These are phyloP conservation scores for Talaromyces ruber DNA, from an alignment of 495 filamentous ascomycete genomes.

Conservation along the genomic window DNA sequence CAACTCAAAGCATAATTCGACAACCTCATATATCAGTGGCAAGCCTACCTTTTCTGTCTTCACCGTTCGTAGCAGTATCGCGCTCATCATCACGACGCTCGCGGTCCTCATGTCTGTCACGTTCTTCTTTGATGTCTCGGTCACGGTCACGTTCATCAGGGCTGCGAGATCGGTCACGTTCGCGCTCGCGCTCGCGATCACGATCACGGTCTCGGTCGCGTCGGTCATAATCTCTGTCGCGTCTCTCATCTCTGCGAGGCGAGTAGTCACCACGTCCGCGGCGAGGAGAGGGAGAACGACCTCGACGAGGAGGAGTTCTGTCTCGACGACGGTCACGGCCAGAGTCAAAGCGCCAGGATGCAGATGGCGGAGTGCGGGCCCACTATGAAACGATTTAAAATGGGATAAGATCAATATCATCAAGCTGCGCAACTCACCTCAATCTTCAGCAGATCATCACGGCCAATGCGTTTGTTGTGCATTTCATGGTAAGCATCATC, in stretches of 20 bases:
- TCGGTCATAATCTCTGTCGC: slow-evolving; percentile 62
- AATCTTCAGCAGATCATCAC: slow-evolving; percentile 95
- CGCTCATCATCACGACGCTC: slow-evolving; percentile 46
- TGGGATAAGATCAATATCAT: neutral
- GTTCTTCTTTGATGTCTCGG: slow-evolving; percentile 65
- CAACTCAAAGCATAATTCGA: neutral
- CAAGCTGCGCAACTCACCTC: slow-evolving; percentile 54
- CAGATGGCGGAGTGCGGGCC: slow-evolving; percentile 96
- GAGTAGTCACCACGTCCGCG: slow-evolving; percentile 77
- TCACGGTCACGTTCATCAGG: slow-evolving; percentile 54
- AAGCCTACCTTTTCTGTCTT: slow-evolving; percentile 83
- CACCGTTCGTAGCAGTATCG: slow-evolving; percentile 37
- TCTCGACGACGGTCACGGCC: slow-evolving; percentile 67
- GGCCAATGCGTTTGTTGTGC: slow-evolving; percentile 98
- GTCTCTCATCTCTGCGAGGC: slow-evolving; percentile 84
- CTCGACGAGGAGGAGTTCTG: slow-evolving; percentile 73
- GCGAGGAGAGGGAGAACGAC: slow-evolving; percentile 64
- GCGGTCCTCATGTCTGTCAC: slow-evolving; percentile 64
- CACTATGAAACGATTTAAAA: slow-evolving; percentile 49
- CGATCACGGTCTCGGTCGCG: slow-evolving; percentile 61
- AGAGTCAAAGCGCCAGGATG: slow-evolving; percentile 96
- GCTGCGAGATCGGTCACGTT: slow-evolving; percentile 49
- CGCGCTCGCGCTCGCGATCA: slow-evolving; percentile 62
- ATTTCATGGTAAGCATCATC: slow-evolving; percentile 99
- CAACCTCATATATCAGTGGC: neutral